These are phyloP conservation scores for Peronospora farinosa DNA, from an alignment of 352 stramenopile genomes.

Conservation along the genomic window DNA sequence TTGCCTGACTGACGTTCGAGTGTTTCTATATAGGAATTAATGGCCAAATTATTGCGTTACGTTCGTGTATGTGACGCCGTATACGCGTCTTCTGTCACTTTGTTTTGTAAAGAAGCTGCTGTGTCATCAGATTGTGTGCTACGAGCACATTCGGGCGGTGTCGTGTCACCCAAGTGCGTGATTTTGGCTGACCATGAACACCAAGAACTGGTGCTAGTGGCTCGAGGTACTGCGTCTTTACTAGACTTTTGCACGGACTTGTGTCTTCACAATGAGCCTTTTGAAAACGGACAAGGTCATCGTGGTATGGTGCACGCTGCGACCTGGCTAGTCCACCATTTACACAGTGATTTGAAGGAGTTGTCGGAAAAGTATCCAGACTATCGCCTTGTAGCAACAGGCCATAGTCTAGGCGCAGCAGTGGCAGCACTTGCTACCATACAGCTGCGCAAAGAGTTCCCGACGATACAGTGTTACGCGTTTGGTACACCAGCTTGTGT, in stretches of 20 bases:
- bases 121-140: slow-evolving; percentile 40
- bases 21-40: slow-evolving; percentile 8
- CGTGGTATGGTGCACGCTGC: slow-evolving; percentile 77
- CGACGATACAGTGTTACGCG: slow-evolving; percentile 48
- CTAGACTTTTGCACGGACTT: slow-evolving; percentile 81
- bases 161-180: slow-evolving; percentile 74
- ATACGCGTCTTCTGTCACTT: slow-evolving; percentile 48
- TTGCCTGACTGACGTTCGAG: too few relatives aligned
- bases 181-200: slow-evolving; percentile 52
- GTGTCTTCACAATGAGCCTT: slow-evolving; percentile 71
- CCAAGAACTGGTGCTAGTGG: slow-evolving; percentile 50
- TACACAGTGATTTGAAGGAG: slow-evolving; percentile 42
- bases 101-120: slow-evolving; percentile 51
- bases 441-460: slow-evolving; percentile 36
- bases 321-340: slow-evolving; percentile 56
- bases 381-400: slow-evolving; percentile 55
- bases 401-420: slow-evolving; percentile 66
- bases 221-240: slow-evolving; percentile 66
- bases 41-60: slow-evolving; percentile 38
- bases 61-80: slow-evolving; percentile 61
- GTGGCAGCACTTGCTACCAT: slow-evolving; percentile 65
- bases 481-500: slow-evolving; percentile 73
- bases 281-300: slow-evolving; percentile 59
- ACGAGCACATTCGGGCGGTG: slow-evolving; percentile 46
- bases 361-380: slow-evolving; percentile 39